Base-by-base conservation (phyloP, 176 grass and related monocot species). In the Carex myosuroides region DNA sequence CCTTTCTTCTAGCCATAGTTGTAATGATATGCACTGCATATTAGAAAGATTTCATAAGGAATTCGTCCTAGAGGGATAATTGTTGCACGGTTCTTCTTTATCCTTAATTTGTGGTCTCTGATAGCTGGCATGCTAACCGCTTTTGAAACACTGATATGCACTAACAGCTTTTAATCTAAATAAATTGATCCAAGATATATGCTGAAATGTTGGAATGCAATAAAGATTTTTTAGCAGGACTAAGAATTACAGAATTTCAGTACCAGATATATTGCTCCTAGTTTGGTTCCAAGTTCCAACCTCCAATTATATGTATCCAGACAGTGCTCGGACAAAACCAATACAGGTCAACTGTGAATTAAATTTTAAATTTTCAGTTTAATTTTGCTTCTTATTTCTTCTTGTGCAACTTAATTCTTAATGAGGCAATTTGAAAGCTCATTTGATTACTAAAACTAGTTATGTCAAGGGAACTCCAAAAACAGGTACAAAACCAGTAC, bases 1-100 rank as follows among this genome's bases (percentile, higher is more conserved):
- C 2, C 93, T 83, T 87, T 99, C 93, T 81, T 95, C 93, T 26
- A 99, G 91, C 91, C 96, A 95, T 8, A 95, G 90, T 70, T 91
- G 59, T 70, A 95, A 80, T 48, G 93, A 94, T 79, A 94, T 79
- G 81, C 96, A 99, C 60, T 94, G 88, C 12, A 74, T 29, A 85
- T 33, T 61, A 82, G 20, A 79, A 80, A 39, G 71, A 55, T 55
- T 58, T 69, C 29, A 84, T 41, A 60, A 84, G 55, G 0, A 87
- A 37, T 16, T 61, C 46, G 53, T 39, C 66, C 70, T 82, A 17
- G 77, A 35, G 20, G 11, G 16, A 70, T 11, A 20, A 22, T 71
- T 33, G 21, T 29, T 13, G 2, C 20, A 56, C 9, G 29, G 42
- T 55, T 44, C 13, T 8, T 16, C 73, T 56, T 78, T 33, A 52